Evolutionary conservation across 208 protist species (phyloP), one percentile per base, ranked within the genome.

Genomic region (Leptomonas pyrrhocoris): DNA sequence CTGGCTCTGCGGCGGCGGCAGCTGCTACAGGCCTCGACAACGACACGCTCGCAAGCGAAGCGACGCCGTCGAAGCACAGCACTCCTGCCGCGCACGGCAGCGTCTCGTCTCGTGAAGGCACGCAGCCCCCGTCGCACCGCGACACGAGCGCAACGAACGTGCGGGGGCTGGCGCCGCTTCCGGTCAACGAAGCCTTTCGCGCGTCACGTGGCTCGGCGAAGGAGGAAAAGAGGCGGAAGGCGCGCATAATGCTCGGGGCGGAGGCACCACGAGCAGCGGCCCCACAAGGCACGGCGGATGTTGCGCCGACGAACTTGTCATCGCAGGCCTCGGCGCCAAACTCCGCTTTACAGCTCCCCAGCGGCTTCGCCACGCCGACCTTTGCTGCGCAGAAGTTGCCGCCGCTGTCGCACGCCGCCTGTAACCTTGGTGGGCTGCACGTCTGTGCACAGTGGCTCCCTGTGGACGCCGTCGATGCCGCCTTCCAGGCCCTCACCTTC

Each of bases 401-500:
- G 18, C 23, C 48, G 15, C 18, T 65, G n/a, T 30, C 45, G 15
- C 31, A 30, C 9, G 31, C 30, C 36, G 43, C 40, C 6, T 18
- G 63, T 7, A 19, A 38, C 4, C 57, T 75, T 5, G 25, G 30
- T 16, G 40, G 27, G 19, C 21, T 85, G 50, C 65, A 68, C 49
- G 27, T 92, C 31, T 84, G 71, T 66, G 89, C 84, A 5, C 28
- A 36, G 34, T 92, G 83, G 82, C 62, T 77, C 50, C 56, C 61
- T 0, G 45, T 80, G 15, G 51, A 57, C 11, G 40, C 66, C 1
- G 60, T 94, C 3, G 89, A 94, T 23, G 86, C 84, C 8, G 49
- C 67, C 8, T 92, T 86, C 48, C 57, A 79, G 40, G 79, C 82
- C 2, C 75, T 90, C 15, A 94, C 86, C 30, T 94, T 94, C 61